Evolutionary conservation across 495 filamentous ascomycete genomes (phyloP).

Genomic region (Glonium stellatum): DNA sequence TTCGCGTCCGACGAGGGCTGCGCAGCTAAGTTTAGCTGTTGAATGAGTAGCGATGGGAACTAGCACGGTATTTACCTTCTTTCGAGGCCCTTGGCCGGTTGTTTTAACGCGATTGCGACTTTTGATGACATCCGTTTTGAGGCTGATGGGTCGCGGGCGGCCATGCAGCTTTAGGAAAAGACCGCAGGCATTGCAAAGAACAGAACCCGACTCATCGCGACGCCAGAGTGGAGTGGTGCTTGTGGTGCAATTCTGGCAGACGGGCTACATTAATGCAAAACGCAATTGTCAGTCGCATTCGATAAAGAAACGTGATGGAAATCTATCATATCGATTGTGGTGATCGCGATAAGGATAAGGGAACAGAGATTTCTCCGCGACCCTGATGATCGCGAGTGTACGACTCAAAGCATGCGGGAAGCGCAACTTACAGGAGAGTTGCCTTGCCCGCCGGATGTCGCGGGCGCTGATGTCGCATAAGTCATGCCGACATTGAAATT

Average conservation of each 20-base stretch:
- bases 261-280: conserved; percentile 60
- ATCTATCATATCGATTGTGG: conserved; percentile 15
- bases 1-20: conserved; percentile 32
- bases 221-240: conserved; percentile 96
- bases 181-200: conserved; percentile 99
- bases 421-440: conserved; percentile 56
- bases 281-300: conserved; percentile 46
- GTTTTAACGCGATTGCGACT: conserved; percentile 97
- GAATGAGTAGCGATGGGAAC: neutral
- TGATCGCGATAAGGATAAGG: conserved; percentile 29
- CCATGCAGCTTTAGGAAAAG: conserved; percentile 95
- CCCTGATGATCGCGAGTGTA: neutral
- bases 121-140: conserved; percentile 99
- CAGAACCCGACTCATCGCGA: conserved; percentile 87
- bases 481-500: conserved; percentile 48
- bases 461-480: conserved; percentile 59
- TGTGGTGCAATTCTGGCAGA: conserved; percentile 94
- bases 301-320: conserved; percentile 22
- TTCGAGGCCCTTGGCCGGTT: conserved; percentile 73
- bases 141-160: conserved; percentile 81
- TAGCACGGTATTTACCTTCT: conserved; percentile 60
- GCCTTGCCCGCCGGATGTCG: conserved; percentile 58
- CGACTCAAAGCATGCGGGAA: neutral
- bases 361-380: conserved; percentile 15
- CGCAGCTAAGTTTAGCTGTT: conserved; percentile 7